These are phyloP conservation scores for Erodium maritimum DNA, from an alignment of 345 rosid genomes.

Conservation along the genomic window DNA sequence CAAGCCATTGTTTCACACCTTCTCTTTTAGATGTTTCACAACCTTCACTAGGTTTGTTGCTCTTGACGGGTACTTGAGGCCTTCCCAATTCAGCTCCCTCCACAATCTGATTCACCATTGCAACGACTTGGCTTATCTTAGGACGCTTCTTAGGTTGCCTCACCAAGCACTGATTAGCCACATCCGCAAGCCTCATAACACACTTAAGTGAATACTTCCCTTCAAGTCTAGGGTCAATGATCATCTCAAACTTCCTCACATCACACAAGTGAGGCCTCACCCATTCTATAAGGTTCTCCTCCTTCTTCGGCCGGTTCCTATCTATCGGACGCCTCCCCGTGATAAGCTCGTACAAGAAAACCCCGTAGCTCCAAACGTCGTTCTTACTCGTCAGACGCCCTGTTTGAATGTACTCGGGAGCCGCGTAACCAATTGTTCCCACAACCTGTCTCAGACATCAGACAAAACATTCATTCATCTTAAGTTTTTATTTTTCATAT, in stretches of 20 bases:
- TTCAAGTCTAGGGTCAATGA: constrained; percentile 73
- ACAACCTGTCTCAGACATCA: constrained; percentile 43
- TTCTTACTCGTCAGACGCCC: constrained; percentile 75
- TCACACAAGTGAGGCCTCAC: constrained; percentile 67
- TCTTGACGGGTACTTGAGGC: constrained; percentile 24
- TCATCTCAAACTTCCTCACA: constrained; percentile 48
- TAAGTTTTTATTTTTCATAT: no score
- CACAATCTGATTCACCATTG: constrained; percentile 51
- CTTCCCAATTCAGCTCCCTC: no score
- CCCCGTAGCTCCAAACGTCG: constrained; percentile 87
- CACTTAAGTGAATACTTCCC: constrained; percentile 55
- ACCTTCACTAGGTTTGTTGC: constrained; percentile 18
- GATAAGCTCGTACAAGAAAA: constrained; percentile 79
- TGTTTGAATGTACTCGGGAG: constrained; percentile 78
- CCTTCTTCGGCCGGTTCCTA: constrained; percentile 65
- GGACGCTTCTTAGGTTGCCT: constrained; percentile 60
- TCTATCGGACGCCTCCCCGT: constrained; percentile 86
- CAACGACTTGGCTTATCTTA: constrained; percentile 67
- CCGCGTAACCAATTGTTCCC: constrained; percentile 93
- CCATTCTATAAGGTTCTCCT: constrained; percentile 90
- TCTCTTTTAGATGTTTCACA: no score
- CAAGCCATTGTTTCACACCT: no score
- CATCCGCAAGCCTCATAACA: constrained; percentile 57
- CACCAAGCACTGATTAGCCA: constrained; percentile 69
- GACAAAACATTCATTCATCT: no score